These are phyloP conservation scores for Alopecurus myosuroides DNA, from an alignment of 176 grass and related monocot species.

Conservation along the genomic window DNA sequence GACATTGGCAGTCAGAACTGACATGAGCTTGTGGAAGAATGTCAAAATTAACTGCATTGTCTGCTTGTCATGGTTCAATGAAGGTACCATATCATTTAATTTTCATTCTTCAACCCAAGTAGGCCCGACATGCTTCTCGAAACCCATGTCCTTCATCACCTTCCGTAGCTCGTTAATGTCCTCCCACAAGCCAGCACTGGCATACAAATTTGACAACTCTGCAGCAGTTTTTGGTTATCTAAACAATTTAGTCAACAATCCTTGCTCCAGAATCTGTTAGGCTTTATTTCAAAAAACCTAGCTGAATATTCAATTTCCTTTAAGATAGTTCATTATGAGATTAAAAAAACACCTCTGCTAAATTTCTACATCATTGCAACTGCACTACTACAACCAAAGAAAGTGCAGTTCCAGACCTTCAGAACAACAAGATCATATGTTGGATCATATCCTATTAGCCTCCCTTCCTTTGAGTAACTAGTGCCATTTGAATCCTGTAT, in stretches of 20 bases:
- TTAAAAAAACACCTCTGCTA: too few relatives aligned
- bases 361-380: constrained; percentile 8
- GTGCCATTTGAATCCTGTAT: constrained; percentile 59
- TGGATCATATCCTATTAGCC: constrained; percentile 66
- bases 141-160: constrained; percentile 42
- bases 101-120: constrained; percentile 28
- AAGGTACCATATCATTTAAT: background rate
- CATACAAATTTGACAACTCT: constrained; percentile 64
- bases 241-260: too few relatives aligned
- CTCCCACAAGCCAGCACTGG: constrained; percentile 51
- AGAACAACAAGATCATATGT: constrained; percentile 77
- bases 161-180: constrained; percentile 42
- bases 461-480: constrained; percentile 64
- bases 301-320: too few relatives aligned
- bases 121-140: constrained; percentile 50
- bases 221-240: too few relatives aligned
- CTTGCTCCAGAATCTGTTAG: too few relatives aligned
- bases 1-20: too few relatives aligned
- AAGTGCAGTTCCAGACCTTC: constrained; percentile 42
- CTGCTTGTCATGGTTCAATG: background rate
- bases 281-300: too few relatives aligned
- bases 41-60: too few relatives aligned
- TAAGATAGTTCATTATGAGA: too few relatives aligned
- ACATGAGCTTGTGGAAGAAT: too few relatives aligned
- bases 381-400: constrained; percentile 30